Conservation (phyloP, 345 rosid species). For the Excoecaria agallocha region DNA sequence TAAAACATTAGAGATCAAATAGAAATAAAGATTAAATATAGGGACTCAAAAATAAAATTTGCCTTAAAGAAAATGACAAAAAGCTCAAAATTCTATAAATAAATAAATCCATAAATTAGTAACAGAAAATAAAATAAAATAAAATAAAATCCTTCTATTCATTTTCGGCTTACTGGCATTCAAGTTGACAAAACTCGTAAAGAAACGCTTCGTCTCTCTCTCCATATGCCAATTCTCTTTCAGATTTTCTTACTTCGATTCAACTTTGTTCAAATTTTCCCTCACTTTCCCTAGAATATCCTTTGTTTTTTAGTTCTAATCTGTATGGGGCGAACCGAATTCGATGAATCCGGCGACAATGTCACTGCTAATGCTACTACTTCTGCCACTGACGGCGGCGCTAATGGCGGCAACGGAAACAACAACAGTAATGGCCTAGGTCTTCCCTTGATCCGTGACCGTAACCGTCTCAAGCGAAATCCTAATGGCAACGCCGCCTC, state of each 20-base stretch:
- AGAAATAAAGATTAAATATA: too few species aligned
- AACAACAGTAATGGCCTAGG: conserved; percentile 27
- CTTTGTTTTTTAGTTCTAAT: not conserved
- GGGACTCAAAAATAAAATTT: too few species aligned
- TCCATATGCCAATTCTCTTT: not conserved
- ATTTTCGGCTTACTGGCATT: not conserved
- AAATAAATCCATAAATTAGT: too few species aligned
- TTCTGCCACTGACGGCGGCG: conserved; percentile 21
- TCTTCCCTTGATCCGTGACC: conserved; percentile 56
- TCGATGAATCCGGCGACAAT: conserved; percentile 31
- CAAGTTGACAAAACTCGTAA: not conserved
- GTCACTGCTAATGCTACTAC: conserved; percentile 16
- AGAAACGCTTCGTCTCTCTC: not conserved
- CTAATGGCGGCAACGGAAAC: conserved; percentile 8
- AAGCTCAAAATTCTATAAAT: too few species aligned
- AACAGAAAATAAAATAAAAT: too few species aligned
- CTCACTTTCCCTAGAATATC: not conserved
- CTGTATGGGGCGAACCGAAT: conserved; percentile 51
- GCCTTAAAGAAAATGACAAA: too few species aligned
- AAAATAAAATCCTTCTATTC: not conserved
- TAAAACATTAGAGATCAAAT: too few species aligned
- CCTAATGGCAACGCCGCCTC: conserved; percentile 25
- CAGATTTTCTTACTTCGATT: not conserved
- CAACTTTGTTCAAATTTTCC: not conserved
- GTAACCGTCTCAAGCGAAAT: conserved; percentile 58